Percentiles rank a stretch among this genome's conserved stretches.
Conservation (phyloP, 257 asterid genomes). For the Solanum peruvianum region DNA sequence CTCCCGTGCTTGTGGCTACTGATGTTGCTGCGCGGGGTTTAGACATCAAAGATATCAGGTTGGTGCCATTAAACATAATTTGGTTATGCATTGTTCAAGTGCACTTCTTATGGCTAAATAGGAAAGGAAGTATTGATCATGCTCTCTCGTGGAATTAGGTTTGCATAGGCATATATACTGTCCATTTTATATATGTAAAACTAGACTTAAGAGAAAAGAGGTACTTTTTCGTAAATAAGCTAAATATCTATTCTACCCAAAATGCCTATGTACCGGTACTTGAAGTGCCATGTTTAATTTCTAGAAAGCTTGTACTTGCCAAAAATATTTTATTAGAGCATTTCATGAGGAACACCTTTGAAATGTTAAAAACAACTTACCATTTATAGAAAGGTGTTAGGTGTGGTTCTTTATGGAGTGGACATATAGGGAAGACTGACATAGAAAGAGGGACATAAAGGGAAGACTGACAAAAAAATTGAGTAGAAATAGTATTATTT, state of each 20-base stretch:
- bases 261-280: neutral
- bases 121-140: neutral
- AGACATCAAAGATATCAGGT: slow-evolving; percentile 12
- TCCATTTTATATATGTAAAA: neutral
- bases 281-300: neutral
- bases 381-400: neutral
- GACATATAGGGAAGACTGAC: neutral
- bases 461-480: neutral
- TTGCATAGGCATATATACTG: neutral
- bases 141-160: neutral
- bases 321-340: neutral
- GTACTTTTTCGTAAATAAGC: neutral
- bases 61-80: neutral
- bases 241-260: neutral
- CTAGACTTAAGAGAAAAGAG: neutral
- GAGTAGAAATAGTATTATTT: neutral
- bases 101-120: neutral
- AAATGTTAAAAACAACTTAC: neutral
- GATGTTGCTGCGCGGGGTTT: slow-evolving; percentile 13
- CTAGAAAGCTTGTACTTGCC: neutral
- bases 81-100: neutral
- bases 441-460: neutral
- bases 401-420: neutral
- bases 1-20: slow-evolving; percentile 10
- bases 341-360: neutral